Base-by-base conservation (phyloP, 495 filamentous ascomycete genomes). In the Corynascus novoguineensis region DNA sequence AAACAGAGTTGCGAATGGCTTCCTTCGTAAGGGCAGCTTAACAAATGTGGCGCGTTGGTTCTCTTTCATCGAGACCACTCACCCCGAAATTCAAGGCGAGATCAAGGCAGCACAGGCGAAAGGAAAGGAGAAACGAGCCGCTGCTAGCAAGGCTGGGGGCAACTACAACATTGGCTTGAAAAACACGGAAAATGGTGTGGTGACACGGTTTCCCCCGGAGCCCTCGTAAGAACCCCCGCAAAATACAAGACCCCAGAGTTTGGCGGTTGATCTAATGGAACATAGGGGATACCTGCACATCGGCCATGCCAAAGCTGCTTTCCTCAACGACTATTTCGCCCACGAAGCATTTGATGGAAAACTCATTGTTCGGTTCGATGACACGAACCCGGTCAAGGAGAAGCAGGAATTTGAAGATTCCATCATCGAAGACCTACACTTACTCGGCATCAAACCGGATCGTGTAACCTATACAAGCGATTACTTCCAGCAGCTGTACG, bases 21-120 rank as follows among this genome's bases (percentile, higher is more conserved):
- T 49, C 10, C 22, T 59, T 15, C 49, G 56, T 4, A 45, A 59
- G 17, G 57, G 57, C 21, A 49, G 19, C 31, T n/a, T 53, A 12
- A 46, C 17, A 0, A 46, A 55, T 8, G 29, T 47, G 14, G 19
- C 41, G 0, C 41, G 41, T 17, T 55, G 41, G 53, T 55, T 32
- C 31, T 21, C 28, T 5, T 48, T 32, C 28, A 34, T 49, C 28
- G 28, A 49, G 24, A 29, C 46, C 14, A 49, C 8, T 29, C 28
- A 49, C 34, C 46, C 28, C 3, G 28, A 49, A 25, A 49, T 49
- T 11, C 28, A 49, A 14, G 46, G 28, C 8, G n/a, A 31, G 15
- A 48, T 48, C n/a, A 31, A 48, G 27, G 45, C 45, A 19, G 15
- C 45, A 5, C 15, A 31, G 14, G 27, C 45, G 14, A 48, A 48